Evolutionary conservation across 768 basidiomycete genomes (phyloP).

Genomic region (Melanogaster broomeanus): DNA sequence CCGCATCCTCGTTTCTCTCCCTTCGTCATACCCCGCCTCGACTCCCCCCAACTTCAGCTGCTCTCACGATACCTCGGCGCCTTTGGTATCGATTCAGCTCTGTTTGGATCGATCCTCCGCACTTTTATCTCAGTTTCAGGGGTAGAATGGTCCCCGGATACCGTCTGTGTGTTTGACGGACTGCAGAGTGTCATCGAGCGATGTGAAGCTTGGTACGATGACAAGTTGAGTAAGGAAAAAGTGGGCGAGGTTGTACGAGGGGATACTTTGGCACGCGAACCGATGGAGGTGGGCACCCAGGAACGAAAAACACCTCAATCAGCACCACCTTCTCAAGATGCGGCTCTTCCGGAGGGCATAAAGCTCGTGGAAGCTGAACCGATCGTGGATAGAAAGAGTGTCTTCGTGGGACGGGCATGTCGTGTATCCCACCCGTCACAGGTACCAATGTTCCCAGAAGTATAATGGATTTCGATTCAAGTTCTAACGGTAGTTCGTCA

Average conservation of each 20-base stretch:
- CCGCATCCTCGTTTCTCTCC: constrained; percentile 59
- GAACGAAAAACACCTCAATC: not conserved
- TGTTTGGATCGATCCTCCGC: constrained; percentile 78
- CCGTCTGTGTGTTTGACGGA: constrained; percentile 86
- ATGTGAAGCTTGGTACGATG: constrained; percentile 70
- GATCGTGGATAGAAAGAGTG: constrained; percentile 82
- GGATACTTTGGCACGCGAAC: constrained; percentile 40
- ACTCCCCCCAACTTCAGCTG: constrained; percentile 81
- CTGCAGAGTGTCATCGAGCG: constrained; percentile 72
- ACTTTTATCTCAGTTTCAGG: constrained; percentile 80
- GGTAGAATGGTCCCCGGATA: constrained; percentile 74
- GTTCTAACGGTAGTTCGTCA: constrained; percentile 27
- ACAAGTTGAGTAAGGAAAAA: constrained; percentile 57
- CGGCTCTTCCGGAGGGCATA: constrained; percentile 57
- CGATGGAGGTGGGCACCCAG: constrained; percentile 6
- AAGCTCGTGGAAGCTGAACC: constrained; percentile 73
- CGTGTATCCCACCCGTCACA: constrained; percentile 74
- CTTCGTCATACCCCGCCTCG: constrained; percentile 60
- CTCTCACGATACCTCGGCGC: constrained; percentile 83
- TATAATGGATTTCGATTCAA: not conserved
- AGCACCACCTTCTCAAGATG: constrained; percentile 8
- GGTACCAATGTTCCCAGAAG: constrained; percentile 42
- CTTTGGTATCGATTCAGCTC: constrained; percentile 67
- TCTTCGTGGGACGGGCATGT: constrained; percentile 86
- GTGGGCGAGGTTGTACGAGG: constrained; percentile 57